Evolutionary conservation across 2,329 filamentous ascomycete species (phyloP), one percentile per base, ranked within the genome.

Genomic region (Annulohypoxylon truncatum): DNA sequence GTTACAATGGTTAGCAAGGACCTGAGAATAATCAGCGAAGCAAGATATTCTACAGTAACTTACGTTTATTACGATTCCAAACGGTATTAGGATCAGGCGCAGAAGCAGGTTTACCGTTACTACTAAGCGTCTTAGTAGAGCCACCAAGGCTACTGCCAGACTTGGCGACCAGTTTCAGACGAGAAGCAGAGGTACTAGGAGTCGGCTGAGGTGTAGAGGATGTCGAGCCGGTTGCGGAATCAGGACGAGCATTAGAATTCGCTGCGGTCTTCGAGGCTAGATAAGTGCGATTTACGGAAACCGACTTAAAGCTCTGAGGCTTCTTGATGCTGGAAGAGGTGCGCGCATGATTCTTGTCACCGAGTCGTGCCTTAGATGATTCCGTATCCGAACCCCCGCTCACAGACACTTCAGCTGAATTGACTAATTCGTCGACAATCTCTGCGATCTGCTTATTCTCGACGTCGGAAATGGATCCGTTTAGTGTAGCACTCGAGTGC

Each of bases 51-150:
- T 47, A 35, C 8, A 26, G 50, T 26, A 24, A 68, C 90, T 77
- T 86, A 91, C 92, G 91, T 82, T 90, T 86, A 77, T 96, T 96
- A 80, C 94, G 94, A 81, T 96, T 96, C 93, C 93, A 96, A 40
- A 96, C 92, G 56, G 86, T 90, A 77, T 83, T 92, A 28, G 87
- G 85, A 77, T 94, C 92, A 12, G 92, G 91, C 24, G 88, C 89
- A 65, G 85, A 76, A 15, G 85, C 83, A 31, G 85, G 74, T 68
- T 90, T 89, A 54, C 86, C 85, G 66, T 88, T 86, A 73, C 88
- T 90, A 73, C 84, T 72, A 15, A 77, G 55, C 5, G 76, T 76
- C 65, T 78, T 78, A 10, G 83, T 78, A 15, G 85, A 83, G 69
- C 87, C 87, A 52, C 86, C 83, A 46, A 87, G 79, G 47, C 84